These are phyloP conservation scores for Neurospora sp. DNA, from an alignment of 495 filamentous ascomycete species.

Conservation along the genomic window DNA sequence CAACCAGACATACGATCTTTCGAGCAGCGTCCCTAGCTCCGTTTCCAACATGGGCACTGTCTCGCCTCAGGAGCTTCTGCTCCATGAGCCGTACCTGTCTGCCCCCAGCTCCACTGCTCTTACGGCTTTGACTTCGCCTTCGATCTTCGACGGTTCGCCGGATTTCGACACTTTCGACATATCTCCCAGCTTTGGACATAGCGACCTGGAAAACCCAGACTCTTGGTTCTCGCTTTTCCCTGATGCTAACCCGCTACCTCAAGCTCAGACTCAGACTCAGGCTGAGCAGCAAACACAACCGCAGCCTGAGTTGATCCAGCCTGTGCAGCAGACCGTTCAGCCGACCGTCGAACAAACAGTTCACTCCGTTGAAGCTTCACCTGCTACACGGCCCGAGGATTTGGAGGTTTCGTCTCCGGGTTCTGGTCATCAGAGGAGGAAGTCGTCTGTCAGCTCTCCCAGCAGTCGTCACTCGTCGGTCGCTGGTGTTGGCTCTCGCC, in stretches of 20 bases:
- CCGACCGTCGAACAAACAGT: conserved; percentile 1
- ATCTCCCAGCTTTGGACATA: conserved; percentile 56
- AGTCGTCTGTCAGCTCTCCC: conserved; percentile 38
- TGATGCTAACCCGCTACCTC: conserved; percentile 22
- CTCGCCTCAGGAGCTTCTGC: conserved; percentile 75
- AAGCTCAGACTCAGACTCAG: background rate
- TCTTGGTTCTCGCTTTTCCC: conserved; percentile 66
- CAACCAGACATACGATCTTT: conserved; percentile 36
- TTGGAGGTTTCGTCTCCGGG: conserved; percentile 25
- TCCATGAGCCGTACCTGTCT: conserved; percentile 54
- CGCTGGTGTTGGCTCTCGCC: conserved; percentile 59
- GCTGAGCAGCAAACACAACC: background rate
- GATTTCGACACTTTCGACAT: conserved; percentile 60
- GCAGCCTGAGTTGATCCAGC: background rate
- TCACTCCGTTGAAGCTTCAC: conserved; percentile 31
- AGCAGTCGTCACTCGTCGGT: conserved; percentile 54
- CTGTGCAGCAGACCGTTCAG: conserved; percentile 1
- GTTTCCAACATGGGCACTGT: conserved; percentile 54
- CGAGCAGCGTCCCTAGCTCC: conserved; percentile 30
- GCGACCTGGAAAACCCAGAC: conserved; percentile 34
- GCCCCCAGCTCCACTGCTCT: conserved; percentile 75
- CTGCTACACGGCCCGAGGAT: conserved; percentile 31
- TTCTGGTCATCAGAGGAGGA: conserved; percentile 25
- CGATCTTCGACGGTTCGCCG: conserved; percentile 65
- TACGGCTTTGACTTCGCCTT: conserved; percentile 78